Base-by-base conservation (phyloP, 2,329 filamentous ascomycete genomes). In the Neobulgaria alba region DNA sequence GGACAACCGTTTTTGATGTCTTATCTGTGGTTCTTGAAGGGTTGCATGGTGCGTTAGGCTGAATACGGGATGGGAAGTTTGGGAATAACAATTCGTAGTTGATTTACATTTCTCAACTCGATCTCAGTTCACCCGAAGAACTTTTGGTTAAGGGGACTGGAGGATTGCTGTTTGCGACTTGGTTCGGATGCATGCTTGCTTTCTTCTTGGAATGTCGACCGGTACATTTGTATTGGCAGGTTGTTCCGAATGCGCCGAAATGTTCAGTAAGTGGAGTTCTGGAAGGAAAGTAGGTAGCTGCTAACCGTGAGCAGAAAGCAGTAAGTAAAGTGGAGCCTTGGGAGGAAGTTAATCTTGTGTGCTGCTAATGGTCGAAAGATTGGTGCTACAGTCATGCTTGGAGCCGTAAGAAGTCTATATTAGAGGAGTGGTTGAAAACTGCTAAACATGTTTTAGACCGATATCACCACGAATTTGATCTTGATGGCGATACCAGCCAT, bases 21-120 rank as follows among this genome's bases (percentile, higher is more conserved):
- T 3, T 57, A 51, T 34, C 42, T 55, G 7, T 57, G 54, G 54
- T 29, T 23, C 12, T 23, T 54, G 36, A 56, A 57, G 40, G 39
- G 19, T 10, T 57, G 54, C 38, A 44, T 57, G 31, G 53, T 56
- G 19, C 4, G 43, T 29, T 31, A 18, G 2, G 1, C n/a, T 10
- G 3, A 20, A 4, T 14, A 12, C 17, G 4, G 9, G 15, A 4
- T 1, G 9, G 29, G 9, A n/a, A n/a, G 8, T 3, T 16, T 30
- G 17, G 23, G 29, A 41, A n/a, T 39, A 7, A 20, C 16, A 8
- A 12, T n/a, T n/a, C n/a, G 16, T 20, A 52, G 52, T 29, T 52
- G 18, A 42, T 52, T 2, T 54, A 49, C 32, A 53, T 51, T 34
- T 47, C 36, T 5, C 48, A 51, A 19, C 36, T 54, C 1, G 43